phyloP scores from a whole-genome alignment of 78 protist genomes.

The Protostelium mycophagum region DNA sequence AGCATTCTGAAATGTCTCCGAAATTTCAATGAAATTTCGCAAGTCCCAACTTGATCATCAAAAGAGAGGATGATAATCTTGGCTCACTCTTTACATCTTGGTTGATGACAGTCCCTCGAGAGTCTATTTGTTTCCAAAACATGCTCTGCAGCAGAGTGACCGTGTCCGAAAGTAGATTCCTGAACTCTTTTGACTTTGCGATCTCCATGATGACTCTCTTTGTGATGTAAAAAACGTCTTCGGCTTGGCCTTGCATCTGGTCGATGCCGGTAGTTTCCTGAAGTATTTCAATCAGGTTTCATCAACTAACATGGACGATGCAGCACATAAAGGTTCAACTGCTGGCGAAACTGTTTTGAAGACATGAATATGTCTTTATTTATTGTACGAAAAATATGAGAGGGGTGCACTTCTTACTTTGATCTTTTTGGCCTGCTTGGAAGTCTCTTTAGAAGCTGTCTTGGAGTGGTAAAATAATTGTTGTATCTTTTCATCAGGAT shows the following conservation, averaged over 20 bases:
- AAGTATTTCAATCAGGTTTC: too few relatives aligned
- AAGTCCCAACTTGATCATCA: background rate
- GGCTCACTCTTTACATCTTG: background rate
- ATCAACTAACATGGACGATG: too few relatives aligned
- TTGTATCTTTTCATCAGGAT: background rate
- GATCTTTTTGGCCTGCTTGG: background rate
- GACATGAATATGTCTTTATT: too few relatives aligned
- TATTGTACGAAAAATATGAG: background rate
- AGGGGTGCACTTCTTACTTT: background rate
- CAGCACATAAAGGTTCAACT: too few relatives aligned
- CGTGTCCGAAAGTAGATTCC: background rate
- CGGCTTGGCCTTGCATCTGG: background rate
- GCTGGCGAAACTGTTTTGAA: too few relatives aligned
- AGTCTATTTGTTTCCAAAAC: background rate
- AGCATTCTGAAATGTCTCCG: too few relatives aligned
- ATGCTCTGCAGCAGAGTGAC: background rate
- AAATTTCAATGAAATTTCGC: too few relatives aligned
- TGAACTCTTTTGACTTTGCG: background rate
- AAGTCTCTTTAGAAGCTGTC: background rate
- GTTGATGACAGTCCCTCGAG: background rate
- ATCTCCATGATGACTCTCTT: background rate
- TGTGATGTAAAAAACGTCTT: background rate
- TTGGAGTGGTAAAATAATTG: background rate
- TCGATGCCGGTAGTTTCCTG: background rate
- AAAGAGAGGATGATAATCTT: background rate